Evolutionary conservation across 306 rosid genomes (phyloP), one percentile per base, ranked within the genome.

Genomic region (Trifolium subterraneum): DNA sequence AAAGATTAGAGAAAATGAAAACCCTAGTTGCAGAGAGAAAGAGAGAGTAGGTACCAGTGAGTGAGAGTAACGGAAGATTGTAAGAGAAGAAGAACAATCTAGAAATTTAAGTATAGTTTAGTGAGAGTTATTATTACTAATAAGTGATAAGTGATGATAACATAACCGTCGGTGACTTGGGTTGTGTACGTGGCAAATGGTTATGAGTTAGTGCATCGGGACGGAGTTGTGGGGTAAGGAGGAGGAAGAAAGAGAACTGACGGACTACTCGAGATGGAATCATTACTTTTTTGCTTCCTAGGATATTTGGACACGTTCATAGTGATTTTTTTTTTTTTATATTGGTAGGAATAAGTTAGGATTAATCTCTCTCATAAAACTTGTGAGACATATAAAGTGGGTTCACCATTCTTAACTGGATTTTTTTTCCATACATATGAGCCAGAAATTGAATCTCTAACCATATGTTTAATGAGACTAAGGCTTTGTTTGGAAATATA

Each of bases 181-280:
- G 10, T 4, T 64, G 18, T 64, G 10, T 38, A 79, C 83, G 78
- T 79, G 83, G 70, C 75, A 9, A 58, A 11, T 7, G 22, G 16
- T 39, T 39, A 27, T 65, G 54, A 64, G 16, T 69, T 15, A 19
- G 41, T 73, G 79, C 42, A 79, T 36, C 31, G 25, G 7, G 82
- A 72, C 78, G 27, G 44, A 56, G 7, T 72, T 72, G 15, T n/a
- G 68, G 82, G 8, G 4, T 22, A 52, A 6, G 12, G 51, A 60
- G 60, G 25, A 50, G 10, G 22, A n/a, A 8, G 20, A 50, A 1
- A 19, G 52, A 44, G 38, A 33, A 33, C 38, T 6, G 38, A 35
- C 20, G 44, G 10, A 33, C 18, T 13, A 27, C 39, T 48, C 22
- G 20, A 48, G 55, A 35, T 35, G n/a, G n/a, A n/a, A n/a, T n/a